Base-by-base conservation (phyloP, 257 asterid species). In the Solanum commersonii region DNA sequence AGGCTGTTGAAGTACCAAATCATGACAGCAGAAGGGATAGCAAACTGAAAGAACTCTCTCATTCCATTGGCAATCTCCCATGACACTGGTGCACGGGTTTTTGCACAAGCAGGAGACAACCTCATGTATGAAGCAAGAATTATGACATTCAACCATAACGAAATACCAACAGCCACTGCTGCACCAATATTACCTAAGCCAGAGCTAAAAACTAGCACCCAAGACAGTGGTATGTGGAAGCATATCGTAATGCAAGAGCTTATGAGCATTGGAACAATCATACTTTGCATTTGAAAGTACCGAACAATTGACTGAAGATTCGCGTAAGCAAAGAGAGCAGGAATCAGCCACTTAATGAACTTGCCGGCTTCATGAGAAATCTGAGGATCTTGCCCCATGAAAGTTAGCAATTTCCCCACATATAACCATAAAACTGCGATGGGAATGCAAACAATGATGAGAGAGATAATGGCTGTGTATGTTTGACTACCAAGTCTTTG, bases 301-400 rank as follows among this genome's bases (percentile, higher is more conserved):
- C 95, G 92, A 84, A 90, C 87, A 10, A 95, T 91, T 2, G 93
- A 94, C 74, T 94, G 97, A 78, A 94, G 93, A 38, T 88, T 72
- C 1, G 98, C 95, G 37, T 93, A 93, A 73, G 93, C 96, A 18
- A 93, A 94, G 4, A 95, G 94, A 0, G 96, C 92, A 1, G 98
- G 99, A 38, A 95, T 78, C 14, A 95, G 92, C 95, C 98, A 94
- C 60, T 71, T 90, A 13, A 82, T 63, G 89, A 93, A 94, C 12
- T 84, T 94, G 72, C 98, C 99, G 29, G 98, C 96, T 90, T 94
- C 97, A 8, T 59, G 91, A 7, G 98, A 94, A 87, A 94, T 96
- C 59, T 90, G 87, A 87, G 98, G 98, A 89, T 95, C 98, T 92
- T 96, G 99, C 84, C 98, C 96, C 2, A 91, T n/a, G 23, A 93